A percentile compares a stretch with the other conserved stretches of the same genome.
Conservation (phyloP, 192 early-diverging fungal genomes). For the Coemansia asiatica region DNA sequence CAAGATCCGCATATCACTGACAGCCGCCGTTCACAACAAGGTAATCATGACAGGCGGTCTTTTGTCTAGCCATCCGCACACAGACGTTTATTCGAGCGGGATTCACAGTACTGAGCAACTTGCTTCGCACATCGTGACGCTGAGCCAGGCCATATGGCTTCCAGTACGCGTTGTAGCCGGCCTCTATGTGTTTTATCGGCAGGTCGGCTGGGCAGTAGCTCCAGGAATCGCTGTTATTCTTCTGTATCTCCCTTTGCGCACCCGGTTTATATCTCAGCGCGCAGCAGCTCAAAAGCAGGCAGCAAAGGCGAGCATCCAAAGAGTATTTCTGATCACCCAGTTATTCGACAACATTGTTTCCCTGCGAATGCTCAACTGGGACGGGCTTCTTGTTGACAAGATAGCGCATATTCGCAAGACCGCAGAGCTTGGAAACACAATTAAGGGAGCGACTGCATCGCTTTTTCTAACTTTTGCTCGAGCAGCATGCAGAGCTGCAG, state of each 20-base stretch:
- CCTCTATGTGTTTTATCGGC: slow-evolving; percentile 35
- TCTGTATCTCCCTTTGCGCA: slow-evolving; percentile 35
- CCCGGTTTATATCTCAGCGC: slow-evolving; percentile 1
- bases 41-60: not conserved
- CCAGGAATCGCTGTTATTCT: slow-evolving; percentile 22
- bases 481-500: slow-evolving; percentile 27
- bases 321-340: slow-evolving; percentile 12
- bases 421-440: slow-evolving; percentile 9
- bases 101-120: slow-evolving; percentile 14
- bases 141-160: slow-evolving; percentile 20
- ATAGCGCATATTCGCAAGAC: slow-evolving; percentile 13
- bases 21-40: slow-evolving; percentile 21
- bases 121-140: slow-evolving; percentile 15
- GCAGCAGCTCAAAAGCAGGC: not conserved
- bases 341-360: slow-evolving; percentile 29
- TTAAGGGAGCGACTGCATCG: not conserved
- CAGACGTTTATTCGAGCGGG: slow-evolving; percentile 35
- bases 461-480: slow-evolving; percentile 11
- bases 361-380: slow-evolving; percentile 36
- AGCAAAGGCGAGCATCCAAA: not conserved
- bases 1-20: slow-evolving; percentile 22
- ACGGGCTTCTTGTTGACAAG: not conserved
- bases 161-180: slow-evolving; percentile 20
- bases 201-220: slow-evolving; percentile 36
- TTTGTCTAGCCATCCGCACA: not conserved